Evolutionary conservation across 2,329 filamentous ascomycete genomes (phyloP).

Genomic region (Ceratocystis ficicola): DNA sequence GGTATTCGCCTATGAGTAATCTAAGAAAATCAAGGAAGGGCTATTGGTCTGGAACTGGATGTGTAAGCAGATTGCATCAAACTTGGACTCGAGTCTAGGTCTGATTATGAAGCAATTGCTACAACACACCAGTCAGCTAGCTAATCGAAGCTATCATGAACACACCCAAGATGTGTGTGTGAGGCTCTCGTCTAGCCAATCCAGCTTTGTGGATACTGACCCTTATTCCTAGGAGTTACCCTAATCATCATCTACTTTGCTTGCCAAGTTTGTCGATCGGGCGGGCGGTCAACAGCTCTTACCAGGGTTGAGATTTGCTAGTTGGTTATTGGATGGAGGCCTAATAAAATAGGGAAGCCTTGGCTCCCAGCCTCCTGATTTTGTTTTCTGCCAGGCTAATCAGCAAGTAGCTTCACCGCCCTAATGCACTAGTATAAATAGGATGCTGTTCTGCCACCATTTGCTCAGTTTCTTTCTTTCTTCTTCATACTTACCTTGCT

Average conservation of each 20-base stretch:
- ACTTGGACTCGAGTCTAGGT: not conserved
- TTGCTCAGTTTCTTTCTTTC: conserved; percentile 18
- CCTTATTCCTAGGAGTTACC: not conserved
- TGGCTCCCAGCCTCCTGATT: not conserved
- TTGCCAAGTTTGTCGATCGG: no score
- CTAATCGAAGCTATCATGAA: not conserved
- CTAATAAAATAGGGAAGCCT: no score
- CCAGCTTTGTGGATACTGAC: not conserved
- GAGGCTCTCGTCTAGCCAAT: not conserved
- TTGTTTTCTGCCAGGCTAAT: conserved; percentile 7
- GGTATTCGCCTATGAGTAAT: conserved; percentile 1
- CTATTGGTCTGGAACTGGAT: not conserved
- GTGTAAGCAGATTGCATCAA: not conserved
- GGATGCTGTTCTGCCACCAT: not conserved
- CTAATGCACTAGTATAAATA: conserved; percentile 15
- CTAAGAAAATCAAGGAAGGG: not conserved
- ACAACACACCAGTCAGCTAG: not conserved
- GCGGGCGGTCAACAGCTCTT: not conserved
- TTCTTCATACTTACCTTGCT: conserved; percentile 23
- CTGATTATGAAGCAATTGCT: not conserved
- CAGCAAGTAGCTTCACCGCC: conserved; percentile 1
- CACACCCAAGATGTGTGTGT: not conserved
- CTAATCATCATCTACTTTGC: not conserved
- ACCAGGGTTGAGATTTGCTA: not conserved
- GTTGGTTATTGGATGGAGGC: not conserved